Evolutionary conservation across 1,139 yeast species (phyloP).

Genomic region (Tardiomyces digboiensis): DNA sequence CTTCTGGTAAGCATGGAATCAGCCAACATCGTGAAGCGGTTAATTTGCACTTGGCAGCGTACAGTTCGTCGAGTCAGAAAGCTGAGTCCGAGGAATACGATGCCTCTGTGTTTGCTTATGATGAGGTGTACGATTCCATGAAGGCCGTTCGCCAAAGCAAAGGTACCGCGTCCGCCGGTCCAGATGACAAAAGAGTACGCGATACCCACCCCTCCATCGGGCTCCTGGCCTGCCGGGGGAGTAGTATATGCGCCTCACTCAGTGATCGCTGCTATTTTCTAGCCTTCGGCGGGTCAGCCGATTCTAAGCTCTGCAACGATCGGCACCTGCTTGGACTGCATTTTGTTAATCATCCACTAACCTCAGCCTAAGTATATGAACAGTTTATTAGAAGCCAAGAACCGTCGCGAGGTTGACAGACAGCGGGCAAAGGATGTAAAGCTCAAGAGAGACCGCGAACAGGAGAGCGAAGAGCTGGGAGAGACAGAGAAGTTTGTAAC

Average conservation of each 20-base stretch:
- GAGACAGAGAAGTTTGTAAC: conserved; percentile 38
- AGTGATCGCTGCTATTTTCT: neutral
- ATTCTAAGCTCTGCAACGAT: neutral
- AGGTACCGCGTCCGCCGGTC: conserved; percentile 8
- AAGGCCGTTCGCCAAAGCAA: conserved; percentile 17
- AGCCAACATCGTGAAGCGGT: neutral
- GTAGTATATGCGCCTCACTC: neutral
- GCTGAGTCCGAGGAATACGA: conserved; percentile 4
- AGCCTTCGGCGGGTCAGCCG: neutral
- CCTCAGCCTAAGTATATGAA: conserved; percentile 31
- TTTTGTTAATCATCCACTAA: no score
- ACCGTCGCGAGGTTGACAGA: conserved; percentile 32
- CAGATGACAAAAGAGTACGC: neutral
- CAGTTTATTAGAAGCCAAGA: conserved; percentile 30
- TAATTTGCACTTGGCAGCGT: neutral
- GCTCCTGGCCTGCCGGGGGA: neutral
- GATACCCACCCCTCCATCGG: neutral
- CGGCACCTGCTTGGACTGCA: no score
- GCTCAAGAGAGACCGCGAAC: conserved; percentile 19
- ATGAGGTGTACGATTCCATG: conserved; percentile 30
- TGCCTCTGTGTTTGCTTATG: conserved; percentile 25
- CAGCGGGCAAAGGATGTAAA: conserved; percentile 23
- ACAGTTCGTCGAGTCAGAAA: neutral
- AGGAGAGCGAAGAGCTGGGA: conserved; percentile 28
- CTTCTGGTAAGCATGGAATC: neutral